Base-by-base conservation (phyloP, 1,284 basidiomycete species). In the Termitomyces sp. region DNA sequence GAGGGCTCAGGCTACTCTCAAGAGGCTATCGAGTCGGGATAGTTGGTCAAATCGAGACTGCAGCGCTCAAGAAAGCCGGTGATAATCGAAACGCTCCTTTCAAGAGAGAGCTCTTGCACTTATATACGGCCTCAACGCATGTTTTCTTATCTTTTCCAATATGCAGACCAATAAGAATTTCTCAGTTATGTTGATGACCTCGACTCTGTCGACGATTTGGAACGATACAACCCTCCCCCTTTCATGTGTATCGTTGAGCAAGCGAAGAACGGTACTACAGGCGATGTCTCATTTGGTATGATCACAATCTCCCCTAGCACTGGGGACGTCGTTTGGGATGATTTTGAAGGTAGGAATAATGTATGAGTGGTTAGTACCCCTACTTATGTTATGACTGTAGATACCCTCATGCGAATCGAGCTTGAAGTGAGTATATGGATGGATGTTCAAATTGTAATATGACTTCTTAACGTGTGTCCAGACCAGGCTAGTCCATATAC, bases 11-110 rank as follows among this genome's bases (percentile, higher is more conserved):
- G 61, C 78, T 98, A 33, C 80, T 98, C 41, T 86, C 90, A 0
- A 82, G 86, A 52, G 95, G 95, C 0, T 80, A 94, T 68, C 92
- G 93, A 70, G 83, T 99, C 48, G 96, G 96, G 9, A 84, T 99
- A 10, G 86, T 97, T 1, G 81, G 87, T n/a, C 96, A 98, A 69
- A 84, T 80, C 2, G 96, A 99, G 72, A 98, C 96, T 0, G 92
- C 96, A 0, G 96, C 96, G 0, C 77, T 99, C 52, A 98, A 99
- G 73, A 97, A 95, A 68, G 85, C 80, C 2, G 81, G 93, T 54
- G 90, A 93, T 54, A 95, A 88, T 59, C 80, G 86, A 47, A 91
- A 88, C 64, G 79, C 82, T 0, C 86, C 91, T 0, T 99, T 99
- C 64, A 83, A 85, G 13, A 82, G 96, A 42, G 80, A 87, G 63